Evolutionary conservation across 495 filamentous ascomycete genomes (phyloP), one percentile per base, ranked within the genome.

Genomic region (Trichocladium uniseriatum): DNA sequence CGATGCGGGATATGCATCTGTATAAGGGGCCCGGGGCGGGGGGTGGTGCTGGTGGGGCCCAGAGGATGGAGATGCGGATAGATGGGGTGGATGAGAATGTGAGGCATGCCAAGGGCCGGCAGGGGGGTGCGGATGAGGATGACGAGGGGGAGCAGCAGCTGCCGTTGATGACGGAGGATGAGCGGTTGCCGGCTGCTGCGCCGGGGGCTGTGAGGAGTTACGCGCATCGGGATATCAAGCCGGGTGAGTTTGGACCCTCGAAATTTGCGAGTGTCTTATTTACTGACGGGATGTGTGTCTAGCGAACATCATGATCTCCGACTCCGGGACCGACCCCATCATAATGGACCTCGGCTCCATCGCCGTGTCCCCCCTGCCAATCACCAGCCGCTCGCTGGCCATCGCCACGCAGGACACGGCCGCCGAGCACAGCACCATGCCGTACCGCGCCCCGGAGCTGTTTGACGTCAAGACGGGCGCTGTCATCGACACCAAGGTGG

Each of bases 311-410:
- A 96, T 96, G 90, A 96, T 96, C 53, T 79, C 78, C 43, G 89
- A 94, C 54, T 82, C 86, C 53, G 90, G 90, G 46, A 76, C 78
- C 45, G 83, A 81, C 21, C 94, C 92, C 8, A 90, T 98, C 53
- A 74, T 98, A n/a, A 98, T 98, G 94, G 92, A 98, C 64, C 81
- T 98, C 18, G 92, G 92, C 37, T 96, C 90, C 15, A 72, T 98
- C 27, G 83, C 89, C 27, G 86, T 85, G 3, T 87, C 87, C 0
- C 94, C 92, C 0, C 87, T 87, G 42, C 80, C 87, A n/a, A 92
- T 98, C 53, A 95, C 92, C 9, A 90, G 86, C 14, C 85, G 94
- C 18, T 91, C 89, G 3, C 77, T 94, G 8, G 92, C 92, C 16
- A 76, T 98, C 51, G 85, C 86, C 4, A 86, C 91, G 11, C 92